Conservation (phyloP, 2,329 filamentous ascomycete species). For the Colletotrichum nymphaeae region DNA sequence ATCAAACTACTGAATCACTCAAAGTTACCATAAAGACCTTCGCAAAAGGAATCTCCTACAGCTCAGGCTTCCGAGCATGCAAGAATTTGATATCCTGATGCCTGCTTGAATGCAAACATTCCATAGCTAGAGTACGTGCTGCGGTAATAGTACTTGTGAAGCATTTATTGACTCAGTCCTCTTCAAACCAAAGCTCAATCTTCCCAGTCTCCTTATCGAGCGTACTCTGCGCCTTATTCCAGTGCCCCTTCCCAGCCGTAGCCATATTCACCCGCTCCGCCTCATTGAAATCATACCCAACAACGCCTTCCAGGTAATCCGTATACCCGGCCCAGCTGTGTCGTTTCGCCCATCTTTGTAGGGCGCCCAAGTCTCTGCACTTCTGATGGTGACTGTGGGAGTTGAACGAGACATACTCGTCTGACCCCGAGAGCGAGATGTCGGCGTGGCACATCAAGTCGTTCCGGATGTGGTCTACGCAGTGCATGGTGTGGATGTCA, state of each 20-base stretch:
- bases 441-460: constrained; percentile 13
- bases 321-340: constrained; percentile 2
- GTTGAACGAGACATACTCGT: constrained; percentile 2
- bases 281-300: not conserved
- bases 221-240: constrained; percentile 12
- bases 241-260: not conserved
- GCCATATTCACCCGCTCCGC: not conserved
- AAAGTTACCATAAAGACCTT: no score
- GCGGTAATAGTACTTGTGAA: no score
- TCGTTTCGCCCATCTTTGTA: not conserved
- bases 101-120: no score
- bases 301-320: not conserved
- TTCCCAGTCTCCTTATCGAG: constrained; percentile 3
- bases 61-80: no score
- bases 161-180: not conserved
- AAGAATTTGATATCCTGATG: no score
- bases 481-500: constrained; percentile 17
- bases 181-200: constrained; percentile 10
- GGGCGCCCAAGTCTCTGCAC: not conserved
- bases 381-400: not conserved
- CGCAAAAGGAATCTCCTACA: no score
- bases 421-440: not conserved
- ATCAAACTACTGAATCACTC: no score
- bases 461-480: constrained; percentile 6
- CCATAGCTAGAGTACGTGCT: no score